phyloP scores from a whole-genome alignment of 495 filamentous ascomycete genomes.

The Aspergillus panamensis region DNA sequence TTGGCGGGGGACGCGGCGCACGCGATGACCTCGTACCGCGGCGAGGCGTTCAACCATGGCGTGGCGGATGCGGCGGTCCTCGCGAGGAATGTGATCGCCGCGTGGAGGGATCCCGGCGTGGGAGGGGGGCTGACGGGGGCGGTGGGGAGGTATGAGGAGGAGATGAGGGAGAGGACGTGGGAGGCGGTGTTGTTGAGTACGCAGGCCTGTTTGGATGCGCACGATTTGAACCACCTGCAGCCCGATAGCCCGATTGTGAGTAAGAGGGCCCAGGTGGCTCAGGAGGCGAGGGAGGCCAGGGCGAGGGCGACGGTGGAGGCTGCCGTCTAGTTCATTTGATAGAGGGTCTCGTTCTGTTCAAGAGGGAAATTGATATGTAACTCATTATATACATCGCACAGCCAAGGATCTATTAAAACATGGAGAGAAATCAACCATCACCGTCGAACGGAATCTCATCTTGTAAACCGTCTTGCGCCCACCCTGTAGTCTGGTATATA shows the following conservation, averaged over 20 bases:
- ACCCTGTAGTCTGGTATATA: neutral
- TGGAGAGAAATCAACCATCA: neutral
- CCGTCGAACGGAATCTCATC: no score
- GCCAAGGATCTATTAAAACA: no score
- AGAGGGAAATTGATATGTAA: no score
- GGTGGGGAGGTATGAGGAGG: neutral
- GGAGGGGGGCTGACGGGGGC: neutral
- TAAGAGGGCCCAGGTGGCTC: neutral
- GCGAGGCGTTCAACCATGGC: conserved; percentile 6
- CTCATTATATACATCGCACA: no score
- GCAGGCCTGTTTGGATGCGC: neutral
- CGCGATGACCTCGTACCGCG: conserved; percentile 4
- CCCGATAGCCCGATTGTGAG: neutral
- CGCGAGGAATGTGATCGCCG: neutral
- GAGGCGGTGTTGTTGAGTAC: neutral
- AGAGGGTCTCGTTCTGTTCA: neutral
- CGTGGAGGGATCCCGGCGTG: neutral
- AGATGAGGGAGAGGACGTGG: neutral
- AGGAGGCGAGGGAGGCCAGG: neutral
- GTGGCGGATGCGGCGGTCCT: conserved; percentile 5
- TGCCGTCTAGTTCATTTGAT: neutral
- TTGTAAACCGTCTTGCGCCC: neutral
- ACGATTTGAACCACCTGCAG: neutral
- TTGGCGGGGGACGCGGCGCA: conserved; percentile 8
- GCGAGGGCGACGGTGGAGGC: neutral